Percentiles rank a stretch among this genome's conserved stretches.
These are phyloP conservation scores for Aspergillus affinis DNA, from an alignment of 495 filamentous ascomycete genomes.

Conservation along the genomic window DNA sequence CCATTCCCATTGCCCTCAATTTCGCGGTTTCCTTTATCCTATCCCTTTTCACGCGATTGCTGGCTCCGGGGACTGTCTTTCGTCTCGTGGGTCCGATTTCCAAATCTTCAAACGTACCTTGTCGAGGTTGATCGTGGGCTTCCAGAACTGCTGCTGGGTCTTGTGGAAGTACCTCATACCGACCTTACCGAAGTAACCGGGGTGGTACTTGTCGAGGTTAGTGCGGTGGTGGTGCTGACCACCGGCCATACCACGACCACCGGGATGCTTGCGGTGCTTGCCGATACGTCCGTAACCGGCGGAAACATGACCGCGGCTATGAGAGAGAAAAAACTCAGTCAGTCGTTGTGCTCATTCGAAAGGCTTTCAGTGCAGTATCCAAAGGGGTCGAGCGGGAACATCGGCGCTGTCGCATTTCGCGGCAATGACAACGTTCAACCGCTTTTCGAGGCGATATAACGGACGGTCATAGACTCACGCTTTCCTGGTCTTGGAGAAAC, in stretches of 20 bases:
- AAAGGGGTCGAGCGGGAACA: conserved; percentile 13
- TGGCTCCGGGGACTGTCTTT: background rate
- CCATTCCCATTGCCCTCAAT: conserved; percentile 1
- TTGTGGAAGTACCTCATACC: conserved; percentile 97
- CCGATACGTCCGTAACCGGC: conserved; percentile 90
- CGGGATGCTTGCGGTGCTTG: conserved; percentile 91
- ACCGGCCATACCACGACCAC: conserved; percentile 95
- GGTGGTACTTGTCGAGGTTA: conserved; percentile 93
- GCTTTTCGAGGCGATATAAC: conserved; percentile 20
- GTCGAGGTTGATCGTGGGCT: conserved; percentile 86
- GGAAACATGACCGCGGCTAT: conserved; percentile 88
- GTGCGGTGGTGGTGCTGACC: conserved; percentile 92
- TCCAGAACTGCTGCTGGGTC: conserved; percentile 87
- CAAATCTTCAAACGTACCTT: conserved; percentile 58
- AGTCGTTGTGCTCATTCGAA: conserved; percentile 16
- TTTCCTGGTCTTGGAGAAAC: conserved; percentile 79
- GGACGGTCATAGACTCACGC: conserved; percentile 56
- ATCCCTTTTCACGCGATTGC: background rate
- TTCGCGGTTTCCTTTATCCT: background rate
- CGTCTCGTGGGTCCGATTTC: conserved; percentile 6
- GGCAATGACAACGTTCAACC: conserved; percentile 14
- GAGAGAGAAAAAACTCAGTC: conserved; percentile 26
- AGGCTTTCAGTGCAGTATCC: conserved; percentile 10
- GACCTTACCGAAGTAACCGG: conserved; percentile 97
- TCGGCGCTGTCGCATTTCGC: conserved; percentile 22